Evolutionary conservation across 352 stramenopile genomes (phyloP).

Genomic region (Pythium coloratum): DNA sequence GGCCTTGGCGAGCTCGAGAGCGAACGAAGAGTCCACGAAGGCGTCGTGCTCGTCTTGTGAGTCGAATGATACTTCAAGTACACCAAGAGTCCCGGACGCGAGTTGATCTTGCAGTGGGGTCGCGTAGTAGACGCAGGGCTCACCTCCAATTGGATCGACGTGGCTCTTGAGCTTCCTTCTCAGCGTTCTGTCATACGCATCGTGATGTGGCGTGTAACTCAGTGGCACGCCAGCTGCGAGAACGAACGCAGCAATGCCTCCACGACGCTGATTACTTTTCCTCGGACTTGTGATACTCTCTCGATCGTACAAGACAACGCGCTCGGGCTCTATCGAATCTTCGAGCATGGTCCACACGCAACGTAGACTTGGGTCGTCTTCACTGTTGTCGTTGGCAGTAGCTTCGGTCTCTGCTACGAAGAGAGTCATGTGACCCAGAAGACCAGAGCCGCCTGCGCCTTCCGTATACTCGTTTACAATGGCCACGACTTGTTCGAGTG

Average conservation of each 20-base stretch:
- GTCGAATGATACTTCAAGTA: conserved; percentile 18
- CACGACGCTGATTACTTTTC: neutral
- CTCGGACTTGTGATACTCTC: neutral
- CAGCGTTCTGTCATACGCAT: conserved; percentile 5
- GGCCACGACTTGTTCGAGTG: neutral
- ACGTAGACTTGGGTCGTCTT: neutral
- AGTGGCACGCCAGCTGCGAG: conserved; percentile 9
- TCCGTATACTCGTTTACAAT: neutral
- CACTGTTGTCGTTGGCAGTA: neutral
- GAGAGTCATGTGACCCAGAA: neutral
- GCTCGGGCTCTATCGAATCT: neutral
- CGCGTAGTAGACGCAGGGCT: conserved; percentile 9
- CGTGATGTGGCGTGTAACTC: conserved; percentile 18
- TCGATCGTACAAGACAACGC: conserved; percentile 10
- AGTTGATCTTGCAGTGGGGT: neutral
- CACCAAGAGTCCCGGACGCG: neutral
- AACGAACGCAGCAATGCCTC: conserved; percentile 18
- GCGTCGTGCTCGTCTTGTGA: neutral
- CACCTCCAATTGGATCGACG: neutral
- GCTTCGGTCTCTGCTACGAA: conserved; percentile 6
- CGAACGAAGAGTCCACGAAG: conserved; percentile 4
- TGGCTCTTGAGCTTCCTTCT: neutral
- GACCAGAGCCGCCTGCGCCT: no score
- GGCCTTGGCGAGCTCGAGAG: neutral
- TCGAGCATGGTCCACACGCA: conserved; percentile 11